Percentiles rank a stretch among this genome's conserved stretches.
Evolutionary conservation across 23 red algal genomes (phyloP).

Genomic region (Gracilaria domingensis): DNA sequence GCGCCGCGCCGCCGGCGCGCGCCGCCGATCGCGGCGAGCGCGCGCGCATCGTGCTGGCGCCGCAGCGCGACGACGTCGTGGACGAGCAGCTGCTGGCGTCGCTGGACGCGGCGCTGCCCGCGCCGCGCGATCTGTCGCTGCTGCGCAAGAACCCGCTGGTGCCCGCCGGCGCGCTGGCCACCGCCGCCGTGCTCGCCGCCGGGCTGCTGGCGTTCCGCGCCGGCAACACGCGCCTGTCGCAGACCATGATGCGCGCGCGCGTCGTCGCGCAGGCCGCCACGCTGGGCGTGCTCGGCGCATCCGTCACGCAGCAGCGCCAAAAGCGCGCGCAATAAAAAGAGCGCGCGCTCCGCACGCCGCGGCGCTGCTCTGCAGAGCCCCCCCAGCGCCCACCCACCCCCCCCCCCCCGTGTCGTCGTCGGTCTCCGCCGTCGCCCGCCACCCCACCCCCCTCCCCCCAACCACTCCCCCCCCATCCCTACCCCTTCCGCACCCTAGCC

Average conservation of each 20-base stretch:
- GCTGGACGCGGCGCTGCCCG: background rate
- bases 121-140: constrained; percentile 27
- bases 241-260: constrained; percentile 85
- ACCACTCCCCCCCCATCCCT: background rate
- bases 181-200: constrained; percentile 71
- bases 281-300: constrained; percentile 55
- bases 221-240: constrained; percentile 75
- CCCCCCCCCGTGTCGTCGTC: background rate
- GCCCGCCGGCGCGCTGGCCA: constrained; percentile 72
- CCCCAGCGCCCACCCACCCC: background rate
- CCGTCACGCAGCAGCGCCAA: constrained; percentile 26
- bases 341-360: background rate
- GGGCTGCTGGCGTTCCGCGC: constrained; percentile 78
- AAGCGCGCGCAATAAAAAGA: constrained; percentile 1
- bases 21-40: background rate
- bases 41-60: constrained; percentile 9
- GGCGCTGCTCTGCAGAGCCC: too few relatives aligned
- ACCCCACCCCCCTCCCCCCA: background rate
- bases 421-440: background rate
- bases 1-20: too few relatives aligned
- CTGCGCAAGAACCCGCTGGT: constrained; percentile 83
- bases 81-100: background rate
- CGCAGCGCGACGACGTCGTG: background rate
- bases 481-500: constrained; percentile 5
- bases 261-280: constrained; percentile 84